phyloP scores from a whole-genome alignment of 148 eudicot species.

The Cornus suecica region DNA sequence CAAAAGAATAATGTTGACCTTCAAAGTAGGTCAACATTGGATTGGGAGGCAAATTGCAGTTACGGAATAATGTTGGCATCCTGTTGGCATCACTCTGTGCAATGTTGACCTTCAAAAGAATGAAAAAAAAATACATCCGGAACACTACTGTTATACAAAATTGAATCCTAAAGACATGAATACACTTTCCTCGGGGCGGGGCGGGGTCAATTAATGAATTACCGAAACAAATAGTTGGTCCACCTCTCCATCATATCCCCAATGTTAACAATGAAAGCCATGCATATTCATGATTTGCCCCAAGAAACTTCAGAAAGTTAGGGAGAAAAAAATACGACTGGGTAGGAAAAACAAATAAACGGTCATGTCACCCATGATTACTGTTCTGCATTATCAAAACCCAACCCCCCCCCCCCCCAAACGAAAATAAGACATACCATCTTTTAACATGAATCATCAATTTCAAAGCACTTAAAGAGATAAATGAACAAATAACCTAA shows the following conservation, averaged over 20 bases:
- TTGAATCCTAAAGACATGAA: background rate
- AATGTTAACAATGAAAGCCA: constrained; percentile 69
- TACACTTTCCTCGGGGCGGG: too few relatives aligned
- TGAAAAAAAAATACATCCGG: background rate
- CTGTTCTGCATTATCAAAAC: too few relatives aligned
- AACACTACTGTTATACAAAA: background rate
- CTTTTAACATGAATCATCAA: too few relatives aligned
- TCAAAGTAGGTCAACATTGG: too few relatives aligned
- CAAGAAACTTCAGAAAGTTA: background rate
- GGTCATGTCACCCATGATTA: too few relatives aligned
- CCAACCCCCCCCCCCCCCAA: too few relatives aligned
- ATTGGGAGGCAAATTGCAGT: constrained; percentile 1
- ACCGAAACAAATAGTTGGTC: constrained; percentile 75
- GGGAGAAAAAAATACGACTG: background rate
- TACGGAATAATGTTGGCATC: constrained; percentile 77
- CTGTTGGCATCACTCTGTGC: constrained; percentile 69
- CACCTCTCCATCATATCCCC: constrained; percentile 80
- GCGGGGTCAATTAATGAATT: constrained; percentile 10
- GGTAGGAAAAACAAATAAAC: too few relatives aligned
- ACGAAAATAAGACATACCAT: too few relatives aligned
- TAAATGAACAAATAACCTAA: too few relatives aligned
- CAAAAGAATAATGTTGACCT: too few relatives aligned
- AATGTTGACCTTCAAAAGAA: constrained; percentile 60
- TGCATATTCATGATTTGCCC: constrained; percentile 27
- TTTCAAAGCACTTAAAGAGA: too few relatives aligned